Evolutionary conservation across 2,329 filamentous ascomycete species (phyloP).

Genomic region (Alternaria sp.): DNA sequence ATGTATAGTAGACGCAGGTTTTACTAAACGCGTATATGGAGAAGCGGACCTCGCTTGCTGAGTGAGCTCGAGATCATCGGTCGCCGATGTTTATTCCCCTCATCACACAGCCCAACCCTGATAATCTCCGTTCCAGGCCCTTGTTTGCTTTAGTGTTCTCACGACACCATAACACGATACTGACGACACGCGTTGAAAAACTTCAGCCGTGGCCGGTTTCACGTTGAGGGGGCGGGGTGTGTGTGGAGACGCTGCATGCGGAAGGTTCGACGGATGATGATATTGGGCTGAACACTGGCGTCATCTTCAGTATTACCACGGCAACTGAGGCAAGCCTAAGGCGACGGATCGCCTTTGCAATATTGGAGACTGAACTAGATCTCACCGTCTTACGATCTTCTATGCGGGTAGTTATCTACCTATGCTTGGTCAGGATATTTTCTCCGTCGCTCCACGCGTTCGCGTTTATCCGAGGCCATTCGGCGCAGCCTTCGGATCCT

Average conservation of each 20-base stretch:
- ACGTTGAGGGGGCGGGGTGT: slow-evolving; percentile 10
- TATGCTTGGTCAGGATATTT: neutral
- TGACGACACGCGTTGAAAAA: slow-evolving; percentile 21
- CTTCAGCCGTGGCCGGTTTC: slow-evolving; percentile 18
- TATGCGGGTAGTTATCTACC: neutral
- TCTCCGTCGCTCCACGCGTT: neutral
- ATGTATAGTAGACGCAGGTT: slow-evolving; percentile 6
- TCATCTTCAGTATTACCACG: neutral
- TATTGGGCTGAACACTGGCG: slow-evolving; percentile 5
- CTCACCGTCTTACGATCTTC: neutral
- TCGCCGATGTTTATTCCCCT: slow-evolving; percentile 7
- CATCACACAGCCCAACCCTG: neutral
- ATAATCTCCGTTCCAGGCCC: neutral
- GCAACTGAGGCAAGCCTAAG: slow-evolving; percentile 4
- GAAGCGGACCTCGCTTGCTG: neutral
- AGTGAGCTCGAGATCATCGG: neutral
- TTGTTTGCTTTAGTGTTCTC: slow-evolving; percentile 8
- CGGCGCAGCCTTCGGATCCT: slow-evolving; percentile 1
- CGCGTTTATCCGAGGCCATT: neutral
- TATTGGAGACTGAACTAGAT: slow-evolving; percentile 14
- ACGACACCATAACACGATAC: slow-evolving; percentile 10
- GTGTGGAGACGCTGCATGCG: neutral
- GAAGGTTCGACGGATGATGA: slow-evolving; percentile 12
- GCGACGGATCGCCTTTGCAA: neutral
- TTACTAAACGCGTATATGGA: neutral